Evolutionary conservation across 768 basidiomycete genomes (phyloP), one percentile per base, ranked within the genome.

Genomic region (Mycena vitilis): DNA sequence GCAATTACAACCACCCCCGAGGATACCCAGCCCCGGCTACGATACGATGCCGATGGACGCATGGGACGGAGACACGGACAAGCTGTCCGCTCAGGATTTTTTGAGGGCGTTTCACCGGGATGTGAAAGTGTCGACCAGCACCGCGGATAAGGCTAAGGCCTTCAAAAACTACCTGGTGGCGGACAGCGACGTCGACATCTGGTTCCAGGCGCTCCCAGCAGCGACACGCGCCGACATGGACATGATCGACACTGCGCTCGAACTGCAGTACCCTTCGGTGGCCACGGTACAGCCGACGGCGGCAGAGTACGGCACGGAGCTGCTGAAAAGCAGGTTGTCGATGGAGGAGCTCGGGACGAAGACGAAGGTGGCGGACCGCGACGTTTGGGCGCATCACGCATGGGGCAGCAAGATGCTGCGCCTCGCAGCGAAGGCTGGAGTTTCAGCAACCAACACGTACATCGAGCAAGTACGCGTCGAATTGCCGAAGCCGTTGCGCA

Each of bases 321-420:
- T 60, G 59, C 30, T 51, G 34, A 5, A 18, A n/a, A 22, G 37
- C 36, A 60, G 49, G 37, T 34, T 60, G n/a, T 49, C 47, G 48
- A 51, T 13, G 48, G 59, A 49, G 48, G 59, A 60, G 36, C 37
- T 60, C 34, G 59, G 59, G n/a, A 60, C 37, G 47, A 60, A 51
- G 48, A 22, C 49, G 34, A 60, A 51, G 11, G 48, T 60, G 0
- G 48, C 48, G 16, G 59, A 60, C 37, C 36, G 59, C 34, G 48
- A 60, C 34, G 59, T 60, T 3, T 60, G 59, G 59, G 59, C 59
- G 48, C 59, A 60, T 13, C 48, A 60, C 48, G 37, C 59, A 7
- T 60, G 59, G 59, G 34, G 47, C 36, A 38, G n/a, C 7, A 60
- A 60, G 37, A 51, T 60, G 36, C n/a, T 9, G 59, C 59, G 59